phyloP scores from a whole-genome alignment of 768 basidiomycete genomes.

The Tubosaeta sp. region DNA sequence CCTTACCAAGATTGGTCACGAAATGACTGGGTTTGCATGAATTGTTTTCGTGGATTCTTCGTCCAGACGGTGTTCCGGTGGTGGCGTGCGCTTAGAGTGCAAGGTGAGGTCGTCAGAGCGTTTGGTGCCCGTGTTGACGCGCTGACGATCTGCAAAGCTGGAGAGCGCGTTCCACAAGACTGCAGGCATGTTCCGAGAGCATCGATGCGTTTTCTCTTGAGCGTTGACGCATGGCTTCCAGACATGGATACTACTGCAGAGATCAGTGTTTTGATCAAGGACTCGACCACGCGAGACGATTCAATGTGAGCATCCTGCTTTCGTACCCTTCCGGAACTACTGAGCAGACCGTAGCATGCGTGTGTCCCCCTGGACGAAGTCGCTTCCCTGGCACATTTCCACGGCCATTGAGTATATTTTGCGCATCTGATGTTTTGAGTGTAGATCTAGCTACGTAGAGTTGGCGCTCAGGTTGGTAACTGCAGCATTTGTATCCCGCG shows the following conservation, averaged over 20 bases:
- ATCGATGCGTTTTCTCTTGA: not conserved
- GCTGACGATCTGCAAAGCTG: not conserved
- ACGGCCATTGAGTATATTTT: not conserved
- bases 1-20: slow-evolving; percentile 4
- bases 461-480: not conserved
- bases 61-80: slow-evolving; percentile 7
- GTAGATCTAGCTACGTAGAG: not conserved
- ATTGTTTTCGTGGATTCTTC: slow-evolving; percentile 8
- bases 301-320: slow-evolving; percentile 5
- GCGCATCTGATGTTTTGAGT: not conserved
- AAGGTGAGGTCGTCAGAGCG: not conserved
- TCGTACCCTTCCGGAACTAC: not conserved
- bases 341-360: slow-evolving; percentile 2
- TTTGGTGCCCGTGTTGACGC: no score
- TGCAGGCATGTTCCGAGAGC: slow-evolving; percentile 6
- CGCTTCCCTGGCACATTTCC: not conserved
- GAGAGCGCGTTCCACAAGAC: not conserved
- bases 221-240: not conserved
- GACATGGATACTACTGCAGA: slow-evolving; percentile 11
- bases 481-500: not conserved
- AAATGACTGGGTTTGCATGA: slow-evolving; percentile 5
- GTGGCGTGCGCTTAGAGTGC: slow-evolving; percentile 7
- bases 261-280: slow-evolving; percentile 11
- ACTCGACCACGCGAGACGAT: slow-evolving; percentile 8
- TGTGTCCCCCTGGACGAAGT: slow-evolving; percentile 6